Evolutionary conservation across 192 early-diverging fungal species (phyloP).

Genomic region (Entophlyctis helioformis): DNA sequence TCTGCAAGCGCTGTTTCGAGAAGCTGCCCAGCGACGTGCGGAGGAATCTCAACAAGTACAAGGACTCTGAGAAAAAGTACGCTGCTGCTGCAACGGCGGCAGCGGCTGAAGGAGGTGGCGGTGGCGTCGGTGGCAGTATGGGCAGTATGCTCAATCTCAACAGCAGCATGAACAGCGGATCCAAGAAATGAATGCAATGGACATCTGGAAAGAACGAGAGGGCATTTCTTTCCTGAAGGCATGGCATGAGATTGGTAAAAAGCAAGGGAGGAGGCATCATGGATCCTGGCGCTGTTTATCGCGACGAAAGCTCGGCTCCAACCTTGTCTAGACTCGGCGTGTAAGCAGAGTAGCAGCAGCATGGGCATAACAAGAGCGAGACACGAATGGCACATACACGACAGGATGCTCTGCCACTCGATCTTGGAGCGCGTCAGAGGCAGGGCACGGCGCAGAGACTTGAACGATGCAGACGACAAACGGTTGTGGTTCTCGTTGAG

Average conservation of each 20-base stretch:
- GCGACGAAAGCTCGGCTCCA: slow-evolving; percentile 29
- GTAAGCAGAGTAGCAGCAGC: neutral
- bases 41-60: slow-evolving; percentile 11
- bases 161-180: too few relatives aligned
- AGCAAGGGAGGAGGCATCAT: too few relatives aligned
- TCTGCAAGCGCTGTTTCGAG: slow-evolving; percentile 35
- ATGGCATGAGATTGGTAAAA: too few relatives aligned
- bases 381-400: slow-evolving; percentile 31
- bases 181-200: too few relatives aligned
- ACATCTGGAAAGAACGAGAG: too few relatives aligned
- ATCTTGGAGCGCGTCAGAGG: slow-evolving; percentile 87
- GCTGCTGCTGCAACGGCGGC: too few relatives aligned
- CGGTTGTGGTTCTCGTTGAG: slow-evolving; percentile 75
- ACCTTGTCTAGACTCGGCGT: slow-evolving; percentile 28
- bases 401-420: slow-evolving; percentile 79
- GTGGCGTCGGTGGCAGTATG: too few relatives aligned
- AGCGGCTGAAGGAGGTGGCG: too few relatives aligned
- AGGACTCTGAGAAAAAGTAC: slow-evolving; percentile 21
- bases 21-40: slow-evolving; percentile 23
- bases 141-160: too few relatives aligned
- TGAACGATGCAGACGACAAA: slow-evolving; percentile 80
- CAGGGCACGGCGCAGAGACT: slow-evolving; percentile 73
- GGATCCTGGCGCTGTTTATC: too few relatives aligned
- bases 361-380: neutral
- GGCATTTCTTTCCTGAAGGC: too few relatives aligned